Evolutionary conservation across 768 basidiomycete species (phyloP).

Genomic region (Russula sp.): DNA sequence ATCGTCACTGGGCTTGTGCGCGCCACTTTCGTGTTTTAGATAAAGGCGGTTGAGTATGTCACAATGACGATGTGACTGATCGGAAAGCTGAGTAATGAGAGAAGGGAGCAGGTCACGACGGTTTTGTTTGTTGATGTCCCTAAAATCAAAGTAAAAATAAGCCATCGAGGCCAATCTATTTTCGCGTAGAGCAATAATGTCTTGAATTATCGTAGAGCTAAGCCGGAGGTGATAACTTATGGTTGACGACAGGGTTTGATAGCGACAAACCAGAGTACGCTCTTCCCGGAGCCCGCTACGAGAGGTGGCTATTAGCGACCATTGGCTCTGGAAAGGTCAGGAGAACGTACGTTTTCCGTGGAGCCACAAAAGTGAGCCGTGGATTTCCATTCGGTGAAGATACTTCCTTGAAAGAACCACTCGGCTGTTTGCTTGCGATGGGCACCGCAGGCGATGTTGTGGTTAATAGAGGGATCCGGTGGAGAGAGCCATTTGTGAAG

Average conservation of each 20-base stretch:
- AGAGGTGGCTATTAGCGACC: not conserved
- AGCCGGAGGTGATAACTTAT: not conserved
- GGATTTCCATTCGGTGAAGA: not conserved
- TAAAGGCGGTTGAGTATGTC: not conserved
- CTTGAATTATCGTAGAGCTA: slow-evolving; percentile 3
- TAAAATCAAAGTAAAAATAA: slow-evolving; percentile 1
- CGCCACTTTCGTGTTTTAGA: not conserved
- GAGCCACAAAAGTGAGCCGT: not conserved
- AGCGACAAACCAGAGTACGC: not conserved
- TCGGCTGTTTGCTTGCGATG: not conserved
- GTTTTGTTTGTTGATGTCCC: not conserved
- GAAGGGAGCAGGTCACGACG: not conserved
- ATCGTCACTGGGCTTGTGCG: not conserved
- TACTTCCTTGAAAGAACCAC: not conserved
- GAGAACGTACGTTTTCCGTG: not conserved
- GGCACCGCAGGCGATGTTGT: not conserved
- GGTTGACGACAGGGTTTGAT: not conserved
- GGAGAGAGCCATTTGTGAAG: slow-evolving; percentile 1
- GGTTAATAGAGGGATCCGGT: not conserved
- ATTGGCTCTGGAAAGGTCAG: no score
- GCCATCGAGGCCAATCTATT: not conserved
- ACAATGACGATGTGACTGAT: not conserved
- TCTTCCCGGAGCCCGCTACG: not conserved
- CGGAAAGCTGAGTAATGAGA: not conserved
- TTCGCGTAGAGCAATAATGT: not conserved